Conservation (phyloP, 2,329 filamentous ascomycete genomes). For the Talaromyces sp. region DNA sequence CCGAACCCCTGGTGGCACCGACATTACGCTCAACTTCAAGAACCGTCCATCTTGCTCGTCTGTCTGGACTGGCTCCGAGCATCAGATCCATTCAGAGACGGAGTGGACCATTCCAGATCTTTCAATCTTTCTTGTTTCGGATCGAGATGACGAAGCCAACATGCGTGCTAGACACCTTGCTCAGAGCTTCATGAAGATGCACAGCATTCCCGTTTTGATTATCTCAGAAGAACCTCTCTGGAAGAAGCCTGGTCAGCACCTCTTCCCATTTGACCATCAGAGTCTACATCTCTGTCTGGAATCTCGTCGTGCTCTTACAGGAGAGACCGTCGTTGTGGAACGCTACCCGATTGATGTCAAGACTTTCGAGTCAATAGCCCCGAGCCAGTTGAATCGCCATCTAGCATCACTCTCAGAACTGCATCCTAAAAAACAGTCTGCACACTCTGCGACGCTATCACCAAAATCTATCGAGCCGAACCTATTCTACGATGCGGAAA, state of each 20-base stretch:
- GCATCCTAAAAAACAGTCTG: conserved; percentile 30
- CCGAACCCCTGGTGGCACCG: conserved; percentile 27
- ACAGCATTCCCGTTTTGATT: conserved; percentile 45
- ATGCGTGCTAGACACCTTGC: conserved; percentile 35
- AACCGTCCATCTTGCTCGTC: conserved; percentile 40
- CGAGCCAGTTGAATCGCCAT: conserved; percentile 48
- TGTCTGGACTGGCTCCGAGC: conserved; percentile 38
- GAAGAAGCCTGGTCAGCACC: conserved; percentile 33
- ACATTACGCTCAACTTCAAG: conserved; percentile 42
- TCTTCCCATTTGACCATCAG: conserved; percentile 41
- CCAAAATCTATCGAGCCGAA: conserved; percentile 18
- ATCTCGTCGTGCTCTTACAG: conserved; percentile 35
- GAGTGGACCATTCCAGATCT: conserved; percentile 49
- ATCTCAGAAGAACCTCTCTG: conserved; percentile 47
- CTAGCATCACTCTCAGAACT: conserved; percentile 43
- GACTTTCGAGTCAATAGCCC: conserved; percentile 49
- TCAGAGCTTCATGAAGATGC: conserved; percentile 44
- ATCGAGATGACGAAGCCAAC: conserved; percentile 31
- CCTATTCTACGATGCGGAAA: conserved; percentile 26
- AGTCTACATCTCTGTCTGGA: conserved; percentile 48
- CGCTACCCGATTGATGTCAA: conserved; percentile 48
- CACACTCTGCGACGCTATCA: conserved; percentile 20
- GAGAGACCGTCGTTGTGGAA: conserved; percentile 35
- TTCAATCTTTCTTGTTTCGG: conserved; percentile 46
- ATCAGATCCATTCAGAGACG: conserved; percentile 38